Evolutionary conservation across 2,329 filamentous ascomycete genomes (phyloP), one percentile per base, ranked within the genome.

Genomic region (Exophiala bonariae): DNA sequence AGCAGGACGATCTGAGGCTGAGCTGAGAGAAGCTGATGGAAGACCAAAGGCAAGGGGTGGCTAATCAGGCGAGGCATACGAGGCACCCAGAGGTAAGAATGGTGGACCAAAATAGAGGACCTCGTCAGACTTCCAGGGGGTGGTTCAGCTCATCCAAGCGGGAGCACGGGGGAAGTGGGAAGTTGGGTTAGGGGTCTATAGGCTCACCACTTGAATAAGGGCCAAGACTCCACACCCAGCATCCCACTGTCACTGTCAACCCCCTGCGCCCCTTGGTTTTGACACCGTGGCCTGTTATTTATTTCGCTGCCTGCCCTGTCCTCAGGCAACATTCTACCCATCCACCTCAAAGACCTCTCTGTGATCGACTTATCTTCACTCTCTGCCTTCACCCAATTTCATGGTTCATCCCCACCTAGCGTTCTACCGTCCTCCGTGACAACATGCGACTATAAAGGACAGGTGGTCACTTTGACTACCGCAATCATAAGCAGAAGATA

Each of bases 201-300:
- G n/a, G n/a, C n/a, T n/a, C n/a, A n/a, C n/a, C n/a, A n/a, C n/a
- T n/a, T n/a, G n/a, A n/a, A n/a, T n/a, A n/a, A 26, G 11, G 23
- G 23, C 23, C 23, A 26, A 26, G 23, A 6, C 23, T 26, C 23
- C 23, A 26, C 23, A 6, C 23, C n/a, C n/a, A n/a, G n/a, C n/a
- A n/a, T n/a, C n/a, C n/a, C n/a, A n/a, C n/a, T n/a, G n/a, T n/a
- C n/a, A n/a, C n/a, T n/a, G n/a, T n/a, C n/a, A n/a, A n/a, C n/a
- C 23, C 23, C 35, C 35, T 17, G 18, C 35, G 35, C 41, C 44
- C 35, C 42, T 45, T 38, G 49, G 34, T 39, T 50, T 41, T 35
- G 41, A 55, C 48, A 51, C 48, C 38, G 41, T 55, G 52, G 45
- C 52, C 52, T 55, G 23, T 41, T 55, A 55, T 55, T 52, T 55